Conservation (phyloP, 108 stramenopile species). For the Conticribra guillardii region DNA sequence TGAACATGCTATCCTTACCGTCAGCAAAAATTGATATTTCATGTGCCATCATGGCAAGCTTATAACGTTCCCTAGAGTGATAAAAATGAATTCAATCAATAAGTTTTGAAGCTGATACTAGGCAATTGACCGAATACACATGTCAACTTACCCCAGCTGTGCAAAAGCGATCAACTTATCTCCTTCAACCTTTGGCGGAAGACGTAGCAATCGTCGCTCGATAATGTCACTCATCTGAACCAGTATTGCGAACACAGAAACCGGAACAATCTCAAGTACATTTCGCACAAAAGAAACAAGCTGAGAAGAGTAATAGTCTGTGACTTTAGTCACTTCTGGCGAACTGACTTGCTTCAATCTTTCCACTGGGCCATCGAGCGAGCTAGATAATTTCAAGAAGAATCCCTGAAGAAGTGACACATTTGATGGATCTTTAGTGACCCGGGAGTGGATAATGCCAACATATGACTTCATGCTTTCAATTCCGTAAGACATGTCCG, state of each 20-base stretch:
- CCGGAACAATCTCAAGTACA: constrained; percentile 65
- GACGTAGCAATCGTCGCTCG: constrained; percentile 23
- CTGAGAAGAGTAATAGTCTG: constrained; percentile 61
- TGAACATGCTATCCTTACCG: constrained; percentile 28
- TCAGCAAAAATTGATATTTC: constrained; percentile 66
- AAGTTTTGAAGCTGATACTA: no score
- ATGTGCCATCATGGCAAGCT: constrained; percentile 63
- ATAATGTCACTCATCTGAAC: constrained; percentile 51
- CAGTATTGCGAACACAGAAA: constrained; percentile 61
- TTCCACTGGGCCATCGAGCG: constrained; percentile 62
- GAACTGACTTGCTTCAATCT: constrained; percentile 58
- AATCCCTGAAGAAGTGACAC: constrained; percentile 58
- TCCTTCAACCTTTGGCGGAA: constrained; percentile 57
- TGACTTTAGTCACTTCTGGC: constrained; percentile 50
- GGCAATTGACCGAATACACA: no score
- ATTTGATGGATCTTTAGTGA: constrained; percentile 56
- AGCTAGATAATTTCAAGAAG: constrained; percentile 68
- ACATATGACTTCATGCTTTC: constrained; percentile 63
- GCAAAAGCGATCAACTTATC: constrained; percentile 52
- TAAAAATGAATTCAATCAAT: no score
- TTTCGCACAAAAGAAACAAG: constrained; percentile 63
- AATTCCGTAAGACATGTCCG: constrained; percentile 70
- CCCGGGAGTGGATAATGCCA: constrained; percentile 50
- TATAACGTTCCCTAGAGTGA: constrained; percentile 1
- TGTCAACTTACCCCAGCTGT: constrained; percentile 42